These are phyloP conservation scores for Didymella pomorum DNA, from an alignment of 2,329 filamentous ascomycete species.

Conservation along the genomic window DNA sequence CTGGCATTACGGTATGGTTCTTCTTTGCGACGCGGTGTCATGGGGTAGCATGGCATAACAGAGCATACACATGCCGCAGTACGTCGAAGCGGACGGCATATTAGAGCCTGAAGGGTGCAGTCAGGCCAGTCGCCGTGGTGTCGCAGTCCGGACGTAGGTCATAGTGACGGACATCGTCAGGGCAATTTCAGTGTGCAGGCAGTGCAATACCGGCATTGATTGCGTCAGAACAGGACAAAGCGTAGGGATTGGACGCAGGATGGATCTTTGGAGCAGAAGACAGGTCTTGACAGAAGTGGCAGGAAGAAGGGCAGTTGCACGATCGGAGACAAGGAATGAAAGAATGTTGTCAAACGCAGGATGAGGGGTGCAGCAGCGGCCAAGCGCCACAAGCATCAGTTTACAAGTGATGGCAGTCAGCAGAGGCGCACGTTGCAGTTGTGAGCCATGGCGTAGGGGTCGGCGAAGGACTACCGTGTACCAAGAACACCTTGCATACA, in stretches of 20 bases:
- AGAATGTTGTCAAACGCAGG: neutral
- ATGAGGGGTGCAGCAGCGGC: neutral
- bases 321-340: neutral
- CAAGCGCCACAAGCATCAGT: neutral
- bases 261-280: neutral
- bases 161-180: neutral
- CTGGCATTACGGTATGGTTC: too few relatives aligned
- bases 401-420: neutral
- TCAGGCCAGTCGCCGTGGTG: neutral
- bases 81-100: neutral
- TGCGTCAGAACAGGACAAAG: neutral
- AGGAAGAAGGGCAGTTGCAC: neutral
- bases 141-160: neutral
- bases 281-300: neutral
- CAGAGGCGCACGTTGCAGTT: neutral
- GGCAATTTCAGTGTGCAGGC: neutral
- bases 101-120: neutral
- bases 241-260: neutral
- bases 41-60: neutral
- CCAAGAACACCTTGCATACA: slow-evolving; percentile 16
- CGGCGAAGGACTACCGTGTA: slow-evolving; percentile 1
- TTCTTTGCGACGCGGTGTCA: too few relatives aligned
- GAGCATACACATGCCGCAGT: neutral
- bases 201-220: neutral
- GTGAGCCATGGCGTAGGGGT: slow-evolving; percentile 7